Base-by-base conservation (phyloP, 2,329 filamentous ascomycete species). In the Hypoxylon sp. region DNA sequence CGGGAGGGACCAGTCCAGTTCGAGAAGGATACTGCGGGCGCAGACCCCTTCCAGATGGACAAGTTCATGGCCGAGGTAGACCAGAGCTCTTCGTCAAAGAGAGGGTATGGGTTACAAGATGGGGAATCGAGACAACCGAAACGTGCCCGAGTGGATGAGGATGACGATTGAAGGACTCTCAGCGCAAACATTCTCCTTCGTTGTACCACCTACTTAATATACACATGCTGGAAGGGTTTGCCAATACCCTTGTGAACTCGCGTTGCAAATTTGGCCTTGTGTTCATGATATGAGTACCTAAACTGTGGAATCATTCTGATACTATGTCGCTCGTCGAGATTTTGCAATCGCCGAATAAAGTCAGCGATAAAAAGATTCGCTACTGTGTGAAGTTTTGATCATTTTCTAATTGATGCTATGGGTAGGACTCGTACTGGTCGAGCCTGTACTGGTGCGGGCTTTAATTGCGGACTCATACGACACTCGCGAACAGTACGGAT, bases 1-100 rank as follows among this genome's bases (percentile, higher is more conserved):
- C 88, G 94, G 60, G 92, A 96, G 74, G 96, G 96, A 4, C 96
- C 96, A 0, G 96, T 99, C 27, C 92, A 97, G 78, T 99, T 99
- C 74, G 95, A 98, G 79, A 97, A 95, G 80, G 95, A 97, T 25
- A 70, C 47, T 56, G 86, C 81, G 0, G 81, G 80, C 29, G 75
- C 78, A 16, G 95, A 98, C 79, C 94, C 94, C 0, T 98, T 98
- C 78, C 94, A 96, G 52, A 96, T 98, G 71, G 94, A 97, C 76
- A 92, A 92, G 74, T 97, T 99, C 83, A 88, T 99, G 77, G 91
- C 88, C 34, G 94, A 97, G 78, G 94, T 85, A 74, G 88, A 83
- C 78, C 87, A 89, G 78, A 84, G 82, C 61, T 79, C 82, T 8
- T 82, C 85, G 2, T 85, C 86, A 2, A 93, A 91, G 80, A 90